Conservation (phyloP, 352 stramenopile species). For the Thraustochytrium sp. region DNA sequence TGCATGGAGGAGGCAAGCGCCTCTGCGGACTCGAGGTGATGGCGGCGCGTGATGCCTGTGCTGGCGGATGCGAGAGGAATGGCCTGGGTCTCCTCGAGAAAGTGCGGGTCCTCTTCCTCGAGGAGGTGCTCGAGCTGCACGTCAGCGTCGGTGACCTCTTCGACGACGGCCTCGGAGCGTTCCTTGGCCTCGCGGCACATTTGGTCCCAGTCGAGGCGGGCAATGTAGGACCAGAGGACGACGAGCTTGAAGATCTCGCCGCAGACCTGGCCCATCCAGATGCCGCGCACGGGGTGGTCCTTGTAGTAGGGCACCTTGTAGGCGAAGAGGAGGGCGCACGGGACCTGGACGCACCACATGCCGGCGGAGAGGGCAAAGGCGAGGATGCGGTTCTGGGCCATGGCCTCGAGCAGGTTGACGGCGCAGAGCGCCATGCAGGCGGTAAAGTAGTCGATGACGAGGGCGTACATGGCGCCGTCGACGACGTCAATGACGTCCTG, state of each 20-base stretch:
- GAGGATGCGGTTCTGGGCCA: slow-evolving; percentile 36
- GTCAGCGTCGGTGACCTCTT: not conserved
- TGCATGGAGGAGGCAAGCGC: not conserved
- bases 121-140: slow-evolving; percentile 34
- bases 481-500: slow-evolving; percentile 21
- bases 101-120: slow-evolving; percentile 6
- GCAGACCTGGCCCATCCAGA: slow-evolving; percentile 38
- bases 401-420: slow-evolving; percentile 41
- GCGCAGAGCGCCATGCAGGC: slow-evolving; percentile 31
- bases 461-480: slow-evolving; percentile 29
- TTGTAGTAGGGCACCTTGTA: slow-evolving; percentile 37
- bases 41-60: not conserved
- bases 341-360: slow-evolving; percentile 41
- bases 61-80: not conserved
- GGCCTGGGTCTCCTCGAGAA: not conserved
- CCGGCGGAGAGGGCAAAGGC: slow-evolving; percentile 7
- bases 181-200: slow-evolving; percentile 32
- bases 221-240: slow-evolving; percentile 38
- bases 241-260: slow-evolving; percentile 40
- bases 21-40: slow-evolving; percentile 8
- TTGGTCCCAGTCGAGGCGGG: slow-evolving; percentile 20
- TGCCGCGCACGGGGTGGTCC: slow-evolving; percentile 11
- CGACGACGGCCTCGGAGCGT: slow-evolving; percentile 6
- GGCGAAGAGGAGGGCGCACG: slow-evolving; percentile 28
- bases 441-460: slow-evolving; percentile 39